Percentiles rank a stretch among this genome's conserved stretches.
These are phyloP conservation scores for Dothistroma pini DNA, from an alignment of 2,329 filamentous ascomycete species.

Conservation along the genomic window DNA sequence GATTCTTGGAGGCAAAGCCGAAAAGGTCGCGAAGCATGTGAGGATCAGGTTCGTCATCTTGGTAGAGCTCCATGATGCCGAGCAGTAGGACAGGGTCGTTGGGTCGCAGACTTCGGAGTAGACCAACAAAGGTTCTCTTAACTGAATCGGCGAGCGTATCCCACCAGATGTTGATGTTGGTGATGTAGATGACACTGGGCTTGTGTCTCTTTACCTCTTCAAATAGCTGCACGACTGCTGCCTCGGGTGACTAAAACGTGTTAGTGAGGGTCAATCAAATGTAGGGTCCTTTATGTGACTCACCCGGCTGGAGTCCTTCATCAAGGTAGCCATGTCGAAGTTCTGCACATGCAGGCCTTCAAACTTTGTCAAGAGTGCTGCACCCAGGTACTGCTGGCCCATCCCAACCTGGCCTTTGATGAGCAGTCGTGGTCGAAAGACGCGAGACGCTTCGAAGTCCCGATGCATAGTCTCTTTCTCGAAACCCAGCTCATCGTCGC, in stretches of 20 bases:
- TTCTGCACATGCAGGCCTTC: slow-evolving; percentile 93
- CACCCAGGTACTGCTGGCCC: slow-evolving; percentile 87
- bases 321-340: slow-evolving; percentile 83
- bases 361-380: slow-evolving; percentile 82
- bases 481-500: slow-evolving; percentile 79
- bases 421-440: slow-evolving; percentile 84
- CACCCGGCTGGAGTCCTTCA: slow-evolving; percentile 73
- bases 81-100: slow-evolving; percentile 86
- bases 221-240: slow-evolving; percentile 85
- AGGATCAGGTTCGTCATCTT: slow-evolving; percentile 51
- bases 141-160: slow-evolving; percentile 60
- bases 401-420: slow-evolving; percentile 81
- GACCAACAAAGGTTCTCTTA: slow-evolving; percentile 76
- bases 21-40: slow-evolving; percentile 75
- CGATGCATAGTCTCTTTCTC: slow-evolving; percentile 71
- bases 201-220: slow-evolving; percentile 91
- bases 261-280: slow-evolving; percentile 9
- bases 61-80: slow-evolving; percentile 68
- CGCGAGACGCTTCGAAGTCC: slow-evolving; percentile 74
- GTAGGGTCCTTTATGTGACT: slow-evolving; percentile 34
- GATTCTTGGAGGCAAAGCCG: slow-evolving; percentile 76
- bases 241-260: slow-evolving; percentile 61
- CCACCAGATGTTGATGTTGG: slow-evolving; percentile 86
- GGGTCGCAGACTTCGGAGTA: slow-evolving; percentile 78
- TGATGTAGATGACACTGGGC: slow-evolving; percentile 92